Evolutionary conservation across 371 early-diverging fungal genomes (phyloP), one percentile per base, ranked within the genome.

Genomic region (Mortierella sp.): DNA sequence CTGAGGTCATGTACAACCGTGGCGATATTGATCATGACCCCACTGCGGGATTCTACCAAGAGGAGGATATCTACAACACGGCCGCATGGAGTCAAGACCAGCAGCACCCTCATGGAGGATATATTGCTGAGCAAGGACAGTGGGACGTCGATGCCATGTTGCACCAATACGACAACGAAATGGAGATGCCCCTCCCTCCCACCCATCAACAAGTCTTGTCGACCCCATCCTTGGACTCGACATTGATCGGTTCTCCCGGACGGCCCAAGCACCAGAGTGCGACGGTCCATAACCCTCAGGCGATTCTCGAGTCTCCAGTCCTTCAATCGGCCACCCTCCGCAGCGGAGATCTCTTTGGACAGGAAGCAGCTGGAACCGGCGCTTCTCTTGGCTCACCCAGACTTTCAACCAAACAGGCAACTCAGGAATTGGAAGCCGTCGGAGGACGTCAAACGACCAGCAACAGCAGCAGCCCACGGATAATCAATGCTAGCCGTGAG

Each of bases 311-410:
- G 29, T 79, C 83, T 32, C 76, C 82, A 7, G 60, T 82, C 68
- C n/a, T 76, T 58, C 72, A 72, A 12, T 46, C 74, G 4, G n/a
- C 58, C 48, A 71, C 65, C n/a, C 41, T 79, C 48, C 68, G 83
- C 70, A 63, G 75, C 27, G 79, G 83, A n/a, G 83, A 79, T 76
- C n/a, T 76, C n/a, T 79, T 76, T 74, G 79, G 71, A 1, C 73
- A 70, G 14, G 83, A 77, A 29, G 63, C 29, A 60, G 16, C 32
- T 46, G 48, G 48, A 10, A 43, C 51, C 35, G 79, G 24, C n/a
- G 58, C 72, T 29, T 18, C 51, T 1, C 29, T 48, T 18, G 43
- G 41, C 16, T 49, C 76, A 32, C 60, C 76, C 68, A 41, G 51
- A 46, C 44, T 60, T 43, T 18, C 80, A 46, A 58, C 80, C 29